Base-by-base conservation (phyloP, 2,329 filamentous ascomycete genomes). In the Colletotrichum gloeosporioides region DNA sequence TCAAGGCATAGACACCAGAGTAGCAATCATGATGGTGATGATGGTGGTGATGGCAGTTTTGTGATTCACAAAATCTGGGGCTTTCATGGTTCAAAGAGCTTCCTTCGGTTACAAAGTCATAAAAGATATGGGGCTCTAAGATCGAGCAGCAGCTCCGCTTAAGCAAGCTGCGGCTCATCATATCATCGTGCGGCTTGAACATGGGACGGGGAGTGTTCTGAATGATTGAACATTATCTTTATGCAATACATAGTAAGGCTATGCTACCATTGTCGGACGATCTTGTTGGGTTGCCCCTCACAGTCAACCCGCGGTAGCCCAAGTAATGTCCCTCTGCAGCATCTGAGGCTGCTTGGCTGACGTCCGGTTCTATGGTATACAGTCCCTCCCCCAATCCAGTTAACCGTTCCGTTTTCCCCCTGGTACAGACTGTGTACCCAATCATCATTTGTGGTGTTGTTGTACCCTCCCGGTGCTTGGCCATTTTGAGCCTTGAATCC, bases 201-300 rank as follows among this genome's bases (percentile, higher is more conserved):
- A 32, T 13, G 44, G 7, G n/a, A 16, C 44, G 29, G 10, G 32
- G 8, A 25, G 15, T 44, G 36, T 39, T 73, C 69, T 75, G 32
- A 67, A 77, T 66, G 66, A 71, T 71, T 75, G 71, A 57, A 57
- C 62, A 75, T 77, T 77, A 75, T 77, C 65, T 77, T 77, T 77
- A 77, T 32, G 57, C 59, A 76, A 61, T 73, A 73, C 32, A 13
- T 69, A 34, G 59, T 61, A 39, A 61, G 44, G 32, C 69, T 57
- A 61, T 59, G 57, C 64, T 69, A 59, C 66, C 22, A 27, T 49
- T 27, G 18, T 39, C 22, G n/a, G 39, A 18, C 63, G 39, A 44
- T 25, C 70, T 53, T 25, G 34, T 9, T 18, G 67, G 32, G 71
- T 74, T 49, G 59, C 64, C 64, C 34, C 64, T 68, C 27, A 13